Conservation (phyloP, 106 monocot species). For the Gastrodia elata region DNA sequence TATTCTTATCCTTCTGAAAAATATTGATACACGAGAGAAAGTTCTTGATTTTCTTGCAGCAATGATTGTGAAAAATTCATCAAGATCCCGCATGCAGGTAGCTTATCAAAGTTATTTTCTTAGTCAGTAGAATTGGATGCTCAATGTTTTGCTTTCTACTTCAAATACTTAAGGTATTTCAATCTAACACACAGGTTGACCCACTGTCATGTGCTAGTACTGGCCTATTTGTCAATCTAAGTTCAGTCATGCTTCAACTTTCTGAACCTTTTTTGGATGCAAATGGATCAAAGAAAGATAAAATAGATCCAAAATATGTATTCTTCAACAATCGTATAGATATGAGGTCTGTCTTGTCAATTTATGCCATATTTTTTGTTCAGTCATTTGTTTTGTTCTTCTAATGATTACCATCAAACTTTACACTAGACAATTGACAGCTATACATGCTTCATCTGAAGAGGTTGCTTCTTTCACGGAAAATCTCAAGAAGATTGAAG, state of each 20-base stretch:
- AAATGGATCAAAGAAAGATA: conserved; percentile 58
- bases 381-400: conserved; percentile 4
- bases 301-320: conserved; percentile 76
- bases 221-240: conserved; percentile 85
- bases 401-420: conserved; percentile 1
- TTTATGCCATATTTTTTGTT: conserved; percentile 9
- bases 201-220: conserved; percentile 65
- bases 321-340: conserved; percentile 62
- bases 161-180: background rate
- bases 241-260: conserved; percentile 90
- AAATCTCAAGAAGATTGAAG: conserved; percentile 11
- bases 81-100: conserved; percentile 91
- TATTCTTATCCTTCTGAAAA: conserved; percentile 65
- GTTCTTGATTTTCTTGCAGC: conserved; percentile 80
- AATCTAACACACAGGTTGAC: conserved; percentile 43
- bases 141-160: background rate
- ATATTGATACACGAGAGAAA: conserved; percentile 72
- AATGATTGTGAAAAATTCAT: conserved; percentile 66
- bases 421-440: conserved; percentile 65
- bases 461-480: conserved; percentile 64
- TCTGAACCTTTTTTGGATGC: conserved; percentile 97
- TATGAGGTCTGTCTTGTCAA: conserved; percentile 33
- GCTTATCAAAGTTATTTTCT: background rate
- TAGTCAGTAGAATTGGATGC: background rate
- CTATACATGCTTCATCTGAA: conserved; percentile 81